Base-by-base conservation (phyloP, 2,329 filamentous ascomycete species). In the Tolypocladium cylindrosporum region DNA sequence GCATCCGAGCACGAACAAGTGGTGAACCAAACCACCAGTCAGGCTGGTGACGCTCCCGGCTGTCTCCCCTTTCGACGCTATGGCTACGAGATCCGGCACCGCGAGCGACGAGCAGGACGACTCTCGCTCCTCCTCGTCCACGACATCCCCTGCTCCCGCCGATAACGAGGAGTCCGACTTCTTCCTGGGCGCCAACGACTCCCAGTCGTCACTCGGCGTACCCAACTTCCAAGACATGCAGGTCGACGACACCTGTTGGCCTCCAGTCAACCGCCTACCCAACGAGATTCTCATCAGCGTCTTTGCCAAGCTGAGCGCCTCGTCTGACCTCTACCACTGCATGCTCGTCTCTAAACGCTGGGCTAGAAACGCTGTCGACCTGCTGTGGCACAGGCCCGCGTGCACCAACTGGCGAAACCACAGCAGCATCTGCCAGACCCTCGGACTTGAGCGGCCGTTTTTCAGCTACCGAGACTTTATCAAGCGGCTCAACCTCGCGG, bases 261-360 rank as follows among this genome's bases (percentile, higher is more conserved):
- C 88, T n/a, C 91, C 92, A 54, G 86, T 97, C 60, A 88, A 89
- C 65, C 85, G 89, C 58, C 80, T 99, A 41, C 94, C 94, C 43
- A 93, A 92, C 71, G 94, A 99, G 78, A 89, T 99, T 61, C 85
- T 97, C 69, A 97, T 99, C 68, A 84, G 86, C 73, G 88, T 97
- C 67, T 97, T 99, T 74, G 81, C 89, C 41, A 94, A 91, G 72
- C 83, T 99, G 59, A 86, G 80, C 66, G 84, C 82, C 14, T 82
- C 91, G 2, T 76, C 79, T 51, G 93, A 99, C 68, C 81, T 97
- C 65, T 82, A 91, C 64, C 87, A 86, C 73, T 95, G 90, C 74
- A 92, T 97, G 89, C 79, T 94, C 63, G 92, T 96, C n/a, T 97
- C 88, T 68, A 92, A 91, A 73, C 85, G 88, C 61, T 99, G 94